Conservation (phyloP, 1,284 basidiomycete species). For the Pyrrhoderma lamaoense region DNA sequence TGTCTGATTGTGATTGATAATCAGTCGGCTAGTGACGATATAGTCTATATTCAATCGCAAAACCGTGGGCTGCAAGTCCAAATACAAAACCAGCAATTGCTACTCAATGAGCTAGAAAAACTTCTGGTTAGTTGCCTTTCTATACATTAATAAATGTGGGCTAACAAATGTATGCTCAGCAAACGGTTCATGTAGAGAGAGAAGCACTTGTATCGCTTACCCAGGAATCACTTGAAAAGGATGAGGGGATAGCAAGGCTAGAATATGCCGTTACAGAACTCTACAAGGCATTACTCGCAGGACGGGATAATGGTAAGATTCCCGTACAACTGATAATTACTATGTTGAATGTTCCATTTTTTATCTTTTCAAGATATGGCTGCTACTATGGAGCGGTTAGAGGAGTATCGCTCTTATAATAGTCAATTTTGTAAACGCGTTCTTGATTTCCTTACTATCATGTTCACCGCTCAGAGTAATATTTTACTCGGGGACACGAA, state of each 20-base stretch:
- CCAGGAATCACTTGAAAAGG: conserved; percentile 79
- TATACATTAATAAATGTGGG: too few relatives aligned
- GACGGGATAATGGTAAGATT: conserved; percentile 70
- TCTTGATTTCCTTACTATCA: conserved; percentile 82
- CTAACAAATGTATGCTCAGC: too few relatives aligned
- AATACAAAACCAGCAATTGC: conserved; percentile 87
- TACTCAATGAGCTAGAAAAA: conserved; percentile 78
- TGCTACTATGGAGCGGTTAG: conserved; percentile 85
- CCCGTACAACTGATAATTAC: neutral
- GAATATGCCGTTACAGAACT: conserved; percentile 82
- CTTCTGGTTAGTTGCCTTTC: conserved; percentile 53
- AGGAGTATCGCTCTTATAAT: conserved; percentile 85
- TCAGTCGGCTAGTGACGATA: conserved; percentile 91
- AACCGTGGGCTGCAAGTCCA: conserved; percentile 97
- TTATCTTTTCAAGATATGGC: conserved; percentile 68
- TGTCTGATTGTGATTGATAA: neutral
- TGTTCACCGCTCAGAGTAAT: conserved; percentile 83
- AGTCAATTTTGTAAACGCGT: conserved; percentile 88
- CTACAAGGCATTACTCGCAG: conserved; percentile 93
- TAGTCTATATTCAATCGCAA: conserved; percentile 92
- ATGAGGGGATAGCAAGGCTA: conserved; percentile 66
- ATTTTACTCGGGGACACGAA: conserved; percentile 54
- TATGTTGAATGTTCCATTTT: conserved; percentile 1
- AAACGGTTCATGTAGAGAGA: conserved; percentile 88
- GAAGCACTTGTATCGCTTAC: conserved; percentile 71